phyloP scores from a whole-genome alignment of 2,329 filamentous ascomycete genomes.

The Daldinia sp. region DNA sequence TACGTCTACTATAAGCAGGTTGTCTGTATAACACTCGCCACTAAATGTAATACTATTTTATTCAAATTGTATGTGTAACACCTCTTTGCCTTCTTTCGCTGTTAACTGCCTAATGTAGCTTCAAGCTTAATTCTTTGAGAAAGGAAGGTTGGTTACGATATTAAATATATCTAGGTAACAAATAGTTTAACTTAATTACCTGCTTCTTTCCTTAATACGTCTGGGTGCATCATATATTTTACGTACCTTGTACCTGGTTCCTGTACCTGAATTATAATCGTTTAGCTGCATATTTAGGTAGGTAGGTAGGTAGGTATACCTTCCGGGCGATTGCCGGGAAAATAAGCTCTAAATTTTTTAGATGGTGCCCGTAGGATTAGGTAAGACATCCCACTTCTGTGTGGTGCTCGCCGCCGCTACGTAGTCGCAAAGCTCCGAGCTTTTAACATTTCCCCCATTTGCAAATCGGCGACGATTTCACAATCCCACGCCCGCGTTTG shows the following conservation, averaged over 20 bases:
- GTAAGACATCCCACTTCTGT: conserved; percentile 36
- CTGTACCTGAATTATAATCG: neutral
- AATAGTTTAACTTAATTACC: no score
- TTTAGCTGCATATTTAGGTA: neutral
- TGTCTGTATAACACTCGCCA: neutral
- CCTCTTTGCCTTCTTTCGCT: neutral
- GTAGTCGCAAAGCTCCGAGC: conserved; percentile 38
- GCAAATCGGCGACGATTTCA: neutral
- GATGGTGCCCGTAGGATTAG: conserved; percentile 1
- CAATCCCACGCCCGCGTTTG: conserved; percentile 3
- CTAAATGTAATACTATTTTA: neutral
- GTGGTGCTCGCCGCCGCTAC: conserved; percentile 19
- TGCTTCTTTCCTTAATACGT: no score
- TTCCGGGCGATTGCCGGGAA: conserved; percentile 35
- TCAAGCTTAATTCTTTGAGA: no score
- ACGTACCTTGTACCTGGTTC: neutral
- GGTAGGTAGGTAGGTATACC: neutral
- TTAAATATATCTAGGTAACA: no score
- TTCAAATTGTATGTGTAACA: no score
- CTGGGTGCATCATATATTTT: no score
- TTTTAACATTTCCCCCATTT: conserved; percentile 18
- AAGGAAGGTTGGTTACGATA: no score
- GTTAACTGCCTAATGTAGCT: no score
- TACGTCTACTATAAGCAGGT: neutral
- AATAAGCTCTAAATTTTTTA: conserved; percentile 32